A percentile compares a stretch with the other conserved stretches of the same genome.
These are phyloP conservation scores for Penicillium dipodomyicola DNA, from an alignment of 495 filamentous ascomycete species.

Conservation along the genomic window DNA sequence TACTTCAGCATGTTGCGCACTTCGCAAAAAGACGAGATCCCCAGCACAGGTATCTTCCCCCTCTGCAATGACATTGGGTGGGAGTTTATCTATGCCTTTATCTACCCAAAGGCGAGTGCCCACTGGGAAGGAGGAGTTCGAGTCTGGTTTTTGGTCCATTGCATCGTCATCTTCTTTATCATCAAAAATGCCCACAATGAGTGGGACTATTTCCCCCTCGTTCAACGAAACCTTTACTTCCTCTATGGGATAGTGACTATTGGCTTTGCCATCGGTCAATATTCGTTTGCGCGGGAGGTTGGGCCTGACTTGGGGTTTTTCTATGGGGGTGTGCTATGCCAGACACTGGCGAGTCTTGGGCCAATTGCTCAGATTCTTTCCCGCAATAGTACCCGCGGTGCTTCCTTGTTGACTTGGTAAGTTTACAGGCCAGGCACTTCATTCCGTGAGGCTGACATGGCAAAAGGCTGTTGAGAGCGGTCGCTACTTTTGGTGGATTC, in stretches of 20 bases:
- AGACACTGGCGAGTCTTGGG: constrained; percentile 1
- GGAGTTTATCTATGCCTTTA: constrained; percentile 8
- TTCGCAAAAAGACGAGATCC: not conserved
- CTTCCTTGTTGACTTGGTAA: constrained; percentile 4
- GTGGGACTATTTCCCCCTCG: not conserved
- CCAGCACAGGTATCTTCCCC: constrained; percentile 3
- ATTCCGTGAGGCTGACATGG: not conserved
- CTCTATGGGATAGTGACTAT: not conserved
- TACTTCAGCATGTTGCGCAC: constrained; percentile 4
- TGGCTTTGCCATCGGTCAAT: not conserved
- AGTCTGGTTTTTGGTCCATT: constrained; percentile 1
- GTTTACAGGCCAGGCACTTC: not conserved
- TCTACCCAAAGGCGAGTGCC: not conserved
- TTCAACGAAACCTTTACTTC: not conserved
- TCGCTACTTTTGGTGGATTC: constrained; percentile 5
- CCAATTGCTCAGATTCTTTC: constrained; percentile 1
- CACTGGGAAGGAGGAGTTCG: constrained; percentile 7
- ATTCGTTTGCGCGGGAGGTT: not conserved
- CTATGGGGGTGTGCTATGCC: constrained; percentile 2
- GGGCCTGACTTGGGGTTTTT: constrained; percentile 5
- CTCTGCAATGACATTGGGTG: constrained; percentile 2
- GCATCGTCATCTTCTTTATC: not conserved
- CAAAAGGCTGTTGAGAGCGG: not conserved
- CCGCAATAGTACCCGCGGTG: constrained; percentile 3
- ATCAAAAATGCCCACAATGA: not conserved